Conservation (phyloP, 1,284 basidiomycete genomes). For the Ganoderma lucidum region DNA sequence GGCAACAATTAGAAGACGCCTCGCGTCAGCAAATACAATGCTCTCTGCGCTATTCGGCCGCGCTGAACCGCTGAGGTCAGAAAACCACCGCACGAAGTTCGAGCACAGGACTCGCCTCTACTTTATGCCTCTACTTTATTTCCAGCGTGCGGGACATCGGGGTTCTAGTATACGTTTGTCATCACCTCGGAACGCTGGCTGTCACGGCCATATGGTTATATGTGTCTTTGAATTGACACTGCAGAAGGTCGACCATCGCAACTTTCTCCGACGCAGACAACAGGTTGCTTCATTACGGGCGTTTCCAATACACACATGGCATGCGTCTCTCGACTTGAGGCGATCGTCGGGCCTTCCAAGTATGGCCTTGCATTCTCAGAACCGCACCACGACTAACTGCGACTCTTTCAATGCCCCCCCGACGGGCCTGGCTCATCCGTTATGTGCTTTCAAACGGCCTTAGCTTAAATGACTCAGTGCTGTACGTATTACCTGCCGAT, state of each 20-base stretch:
- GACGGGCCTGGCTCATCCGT: not conserved
- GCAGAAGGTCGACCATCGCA: not conserved
- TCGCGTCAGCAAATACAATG: not conserved
- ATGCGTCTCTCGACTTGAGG: not conserved
- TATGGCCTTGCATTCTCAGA: not conserved
- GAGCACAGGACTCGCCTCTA: not conserved
- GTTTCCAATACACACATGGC: not conserved
- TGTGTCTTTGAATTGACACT: not conserved
- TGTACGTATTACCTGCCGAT: not conserved
- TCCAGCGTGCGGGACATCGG: not conserved
- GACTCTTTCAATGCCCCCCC: not conserved
- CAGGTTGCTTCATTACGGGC: not conserved
- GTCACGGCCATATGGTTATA: not conserved
- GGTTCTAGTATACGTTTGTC: not conserved
- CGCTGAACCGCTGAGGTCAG: not conserved
- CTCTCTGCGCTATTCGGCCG: not conserved
- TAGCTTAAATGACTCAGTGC: not conserved
- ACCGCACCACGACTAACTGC: not conserved
- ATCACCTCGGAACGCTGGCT: not conserved
- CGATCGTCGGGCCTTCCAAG: not conserved
- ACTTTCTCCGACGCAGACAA: not conserved
- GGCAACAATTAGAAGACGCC: not conserved
- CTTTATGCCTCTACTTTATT: not conserved
- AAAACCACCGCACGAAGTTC: not conserved
- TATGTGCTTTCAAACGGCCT: not conserved